These are phyloP conservation scores for Lasiodiplodia hormozganensis DNA, from an alignment of 2,329 filamentous ascomycete species.

Conservation along the genomic window DNA sequence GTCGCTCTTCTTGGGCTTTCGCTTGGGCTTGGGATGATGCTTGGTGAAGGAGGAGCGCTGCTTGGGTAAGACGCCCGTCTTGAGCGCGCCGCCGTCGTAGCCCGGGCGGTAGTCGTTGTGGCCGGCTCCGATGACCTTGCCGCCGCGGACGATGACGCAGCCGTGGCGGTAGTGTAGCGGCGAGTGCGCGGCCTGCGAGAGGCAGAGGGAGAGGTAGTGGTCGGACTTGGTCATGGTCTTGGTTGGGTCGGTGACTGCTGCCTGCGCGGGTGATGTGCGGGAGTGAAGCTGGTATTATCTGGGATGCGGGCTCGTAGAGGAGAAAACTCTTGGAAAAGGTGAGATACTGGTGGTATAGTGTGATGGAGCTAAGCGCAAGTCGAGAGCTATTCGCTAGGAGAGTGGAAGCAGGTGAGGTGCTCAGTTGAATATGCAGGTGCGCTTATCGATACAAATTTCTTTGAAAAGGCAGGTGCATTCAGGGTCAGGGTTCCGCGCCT, in stretches of 20 bases:
- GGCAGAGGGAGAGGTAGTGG: constrained; percentile 58
- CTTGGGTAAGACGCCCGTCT: constrained; percentile 52
- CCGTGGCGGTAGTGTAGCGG: constrained; percentile 58
- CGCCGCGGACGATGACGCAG: constrained; percentile 58
- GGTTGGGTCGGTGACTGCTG: background rate
- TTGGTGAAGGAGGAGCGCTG: constrained; percentile 25
- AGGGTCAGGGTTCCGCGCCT: background rate
- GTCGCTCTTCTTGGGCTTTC: constrained; percentile 42
- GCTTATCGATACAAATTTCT: background rate
- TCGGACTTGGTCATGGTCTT: constrained; percentile 51
- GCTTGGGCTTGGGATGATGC: constrained; percentile 46
- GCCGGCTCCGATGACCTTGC: constrained; percentile 61
- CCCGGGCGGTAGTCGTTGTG: constrained; percentile 59
- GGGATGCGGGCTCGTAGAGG: background rate
- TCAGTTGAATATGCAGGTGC: background rate
- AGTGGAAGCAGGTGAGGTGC: background rate
- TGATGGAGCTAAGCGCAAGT: background rate
- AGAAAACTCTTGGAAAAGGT: background rate
- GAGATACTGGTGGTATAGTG: background rate
- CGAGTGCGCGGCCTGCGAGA: constrained; percentile 59
- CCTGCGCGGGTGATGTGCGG: background rate
- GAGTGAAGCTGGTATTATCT: background rate
- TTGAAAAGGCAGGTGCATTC: background rate
- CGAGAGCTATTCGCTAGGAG: background rate
- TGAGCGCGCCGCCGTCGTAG: constrained; percentile 58